A percentile compares a stretch with the other conserved stretches of the same genome.
Conservation (phyloP, 2,329 filamentous ascomycete species). For the Verticillium albo-atrum region DNA sequence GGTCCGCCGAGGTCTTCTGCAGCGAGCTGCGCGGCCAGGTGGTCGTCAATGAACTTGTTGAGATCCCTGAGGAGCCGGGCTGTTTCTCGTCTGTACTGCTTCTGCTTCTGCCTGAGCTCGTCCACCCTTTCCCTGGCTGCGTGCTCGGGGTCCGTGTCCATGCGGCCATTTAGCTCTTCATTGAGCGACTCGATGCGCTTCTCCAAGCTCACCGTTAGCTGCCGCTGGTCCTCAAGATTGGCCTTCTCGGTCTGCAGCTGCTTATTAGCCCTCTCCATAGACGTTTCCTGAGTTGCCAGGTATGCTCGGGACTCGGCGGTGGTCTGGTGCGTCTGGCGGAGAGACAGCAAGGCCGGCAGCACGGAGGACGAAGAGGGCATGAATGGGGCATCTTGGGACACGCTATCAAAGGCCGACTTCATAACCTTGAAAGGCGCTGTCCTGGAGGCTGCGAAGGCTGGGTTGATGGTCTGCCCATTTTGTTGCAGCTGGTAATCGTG, state of each 20-base stretch:
- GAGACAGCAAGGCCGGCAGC: constrained; percentile 66
- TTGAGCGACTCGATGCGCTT: constrained; percentile 56
- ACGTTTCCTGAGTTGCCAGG: constrained; percentile 39
- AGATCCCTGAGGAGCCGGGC: constrained; percentile 58
- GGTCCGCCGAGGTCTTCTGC: constrained; percentile 81
- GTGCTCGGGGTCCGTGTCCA: constrained; percentile 56
- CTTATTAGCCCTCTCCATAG: constrained; percentile 37
- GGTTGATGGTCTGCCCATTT: constrained; percentile 3
- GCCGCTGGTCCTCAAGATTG: constrained; percentile 48
- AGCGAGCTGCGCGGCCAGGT: constrained; percentile 71
- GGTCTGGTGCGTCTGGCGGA: constrained; percentile 62
- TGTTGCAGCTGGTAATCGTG: constrained; percentile 14
- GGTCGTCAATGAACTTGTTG: constrained; percentile 65
- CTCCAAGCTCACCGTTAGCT: constrained; percentile 48
- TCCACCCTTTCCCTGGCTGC: constrained; percentile 58
- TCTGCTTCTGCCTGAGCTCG: constrained; percentile 55
- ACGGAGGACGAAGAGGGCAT: constrained; percentile 64
- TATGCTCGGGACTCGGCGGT: constrained; percentile 60
- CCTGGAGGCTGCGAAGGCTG: constrained; percentile 2
- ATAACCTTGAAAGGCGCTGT: constrained; percentile 41
- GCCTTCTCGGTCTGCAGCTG: constrained; percentile 47
- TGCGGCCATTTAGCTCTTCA: constrained; percentile 50
- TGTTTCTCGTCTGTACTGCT: constrained; percentile 56
- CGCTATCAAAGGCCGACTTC: constrained; percentile 60
- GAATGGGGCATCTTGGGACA: constrained; percentile 58